Evolutionary conservation across 208 protist species (phyloP).

Genomic region (Acanthamoeba healyi): DNA sequence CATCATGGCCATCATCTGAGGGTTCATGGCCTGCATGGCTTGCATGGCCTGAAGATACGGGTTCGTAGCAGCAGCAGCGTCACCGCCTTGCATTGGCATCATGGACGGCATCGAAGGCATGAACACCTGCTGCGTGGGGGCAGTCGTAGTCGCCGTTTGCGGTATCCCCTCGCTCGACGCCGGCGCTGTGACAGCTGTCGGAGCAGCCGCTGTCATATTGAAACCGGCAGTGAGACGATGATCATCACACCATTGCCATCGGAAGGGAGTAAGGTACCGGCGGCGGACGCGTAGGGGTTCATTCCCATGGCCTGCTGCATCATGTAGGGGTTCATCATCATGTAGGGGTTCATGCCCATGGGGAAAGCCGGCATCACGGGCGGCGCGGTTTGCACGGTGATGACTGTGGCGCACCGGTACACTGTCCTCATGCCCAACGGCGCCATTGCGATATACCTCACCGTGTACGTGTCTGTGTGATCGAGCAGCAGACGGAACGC

Average conservation of each 20-base stretch:
- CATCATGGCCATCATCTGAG: slow-evolving; percentile 19
- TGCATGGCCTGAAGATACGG: neutral
- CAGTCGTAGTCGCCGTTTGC: neutral
- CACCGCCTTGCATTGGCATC: neutral
- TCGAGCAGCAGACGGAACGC: neutral
- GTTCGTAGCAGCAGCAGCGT: neutral
- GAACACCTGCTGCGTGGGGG: too few relatives aligned
- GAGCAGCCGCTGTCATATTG: neutral
- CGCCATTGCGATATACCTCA: neutral
- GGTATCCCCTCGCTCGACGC: neutral
- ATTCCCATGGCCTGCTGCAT: too few relatives aligned
- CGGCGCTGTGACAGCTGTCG: neutral
- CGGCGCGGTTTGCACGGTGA: neutral
- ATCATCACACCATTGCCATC: too few relatives aligned
- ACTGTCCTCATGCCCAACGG: neutral
- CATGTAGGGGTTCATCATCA: slow-evolving; percentile 48
- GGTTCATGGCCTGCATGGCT: slow-evolving; percentile 15
- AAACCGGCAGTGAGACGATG: too few relatives aligned
- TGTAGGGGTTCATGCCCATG: slow-evolving; percentile 27
- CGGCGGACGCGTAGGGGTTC: slow-evolving; percentile 18
- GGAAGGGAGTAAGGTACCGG: neutral
- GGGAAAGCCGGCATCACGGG: slow-evolving; percentile 7
- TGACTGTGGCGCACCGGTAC: neutral
- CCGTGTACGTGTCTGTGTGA: slow-evolving; percentile 37
- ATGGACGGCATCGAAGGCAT: neutral